These are phyloP conservation scores for Berkeleyomyces rouxiae DNA, from an alignment of 2,329 filamentous ascomycete species.

Conservation along the genomic window DNA sequence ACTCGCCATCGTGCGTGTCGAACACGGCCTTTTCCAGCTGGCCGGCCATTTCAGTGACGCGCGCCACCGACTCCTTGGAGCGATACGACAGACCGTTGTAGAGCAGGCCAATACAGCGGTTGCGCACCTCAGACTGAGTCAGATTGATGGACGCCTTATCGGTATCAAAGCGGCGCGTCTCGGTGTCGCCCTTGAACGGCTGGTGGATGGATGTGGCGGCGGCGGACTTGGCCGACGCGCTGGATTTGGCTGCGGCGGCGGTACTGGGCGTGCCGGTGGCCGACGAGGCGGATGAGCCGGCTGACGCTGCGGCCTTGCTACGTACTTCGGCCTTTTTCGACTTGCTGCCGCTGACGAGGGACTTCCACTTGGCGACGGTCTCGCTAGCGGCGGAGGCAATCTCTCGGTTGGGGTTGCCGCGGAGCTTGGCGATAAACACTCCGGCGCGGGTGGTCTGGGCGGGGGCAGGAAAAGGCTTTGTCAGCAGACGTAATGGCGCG, in stretches of 20 bases:
- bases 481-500: not conserved
- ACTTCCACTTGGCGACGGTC: conserved; percentile 78
- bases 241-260: conserved; percentile 19
- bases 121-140: conserved; percentile 56
- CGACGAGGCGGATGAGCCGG: conserved; percentile 28
- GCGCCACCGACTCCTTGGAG: conserved; percentile 52
- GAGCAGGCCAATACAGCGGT: conserved; percentile 76
- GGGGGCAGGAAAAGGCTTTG: not conserved
- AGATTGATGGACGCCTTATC: conserved; percentile 66
- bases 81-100: conserved; percentile 73
- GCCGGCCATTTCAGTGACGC: conserved; percentile 56
- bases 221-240: conserved; percentile 21
- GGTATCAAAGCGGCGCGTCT: conserved; percentile 67
- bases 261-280: conserved; percentile 28
- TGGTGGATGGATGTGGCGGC: conserved; percentile 17
- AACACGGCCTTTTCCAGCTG: conserved; percentile 73
- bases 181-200: conserved; percentile 45
- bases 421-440: conserved; percentile 68
- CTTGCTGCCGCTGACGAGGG: conserved; percentile 53
- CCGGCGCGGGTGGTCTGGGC: conserved; percentile 69
- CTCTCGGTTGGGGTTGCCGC: conserved; percentile 62
- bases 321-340: conserved; percentile 24
- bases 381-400: conserved; percentile 62
- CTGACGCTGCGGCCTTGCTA: conserved; percentile 26
- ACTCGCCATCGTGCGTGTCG: conserved; percentile 49